Evolutionary conservation across 1,139 yeast species (phyloP).

Genomic region (Diutina mesorugosa): DNA sequence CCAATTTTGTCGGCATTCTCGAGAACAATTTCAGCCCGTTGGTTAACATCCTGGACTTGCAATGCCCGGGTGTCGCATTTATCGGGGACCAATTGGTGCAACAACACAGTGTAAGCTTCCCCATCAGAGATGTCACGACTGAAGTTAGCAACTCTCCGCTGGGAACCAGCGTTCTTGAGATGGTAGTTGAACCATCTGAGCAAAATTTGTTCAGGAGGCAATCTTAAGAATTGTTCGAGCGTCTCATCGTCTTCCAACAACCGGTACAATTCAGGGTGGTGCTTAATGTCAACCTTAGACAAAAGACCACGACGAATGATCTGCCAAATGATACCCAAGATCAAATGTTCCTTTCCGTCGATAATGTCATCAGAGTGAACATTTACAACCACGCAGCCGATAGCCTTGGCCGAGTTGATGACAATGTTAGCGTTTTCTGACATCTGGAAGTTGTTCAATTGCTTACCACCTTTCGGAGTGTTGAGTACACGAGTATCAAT

Average conservation of each 20-base stretch:
- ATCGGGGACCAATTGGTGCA: constrained; percentile 81
- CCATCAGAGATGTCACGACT: constrained; percentile 86
- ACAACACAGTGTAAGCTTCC: constrained; percentile 82
- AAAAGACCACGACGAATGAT: constrained; percentile 91
- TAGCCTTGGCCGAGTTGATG: constrained; percentile 95
- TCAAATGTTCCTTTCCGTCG: constrained; percentile 93
- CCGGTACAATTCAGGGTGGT: constrained; percentile 94
- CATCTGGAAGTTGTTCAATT: constrained; percentile 89
- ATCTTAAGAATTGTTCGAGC: constrained; percentile 85
- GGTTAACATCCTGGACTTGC: constrained; percentile 54
- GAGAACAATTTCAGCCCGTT: constrained; percentile 81
- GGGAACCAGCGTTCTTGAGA: constrained; percentile 85
- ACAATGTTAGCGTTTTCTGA: constrained; percentile 96
- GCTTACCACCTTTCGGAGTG: constrained; percentile 61
- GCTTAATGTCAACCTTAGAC: constrained; percentile 87
- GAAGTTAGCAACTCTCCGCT: constrained; percentile 75
- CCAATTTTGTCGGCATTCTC: constrained; percentile 81
- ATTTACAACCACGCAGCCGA: constrained; percentile 95
- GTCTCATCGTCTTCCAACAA: constrained; percentile 94
- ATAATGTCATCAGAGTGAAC: constrained; percentile 96
- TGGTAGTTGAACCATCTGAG: constrained; percentile 97
- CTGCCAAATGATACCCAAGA: constrained; percentile 96
- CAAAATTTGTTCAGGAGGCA: constrained; percentile 95
- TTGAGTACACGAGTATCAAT: constrained; percentile 96
- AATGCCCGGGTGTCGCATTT: constrained; percentile 73